phyloP scores from a whole-genome alignment of 208 protist species.

The Eutreptiella sp. region DNA sequence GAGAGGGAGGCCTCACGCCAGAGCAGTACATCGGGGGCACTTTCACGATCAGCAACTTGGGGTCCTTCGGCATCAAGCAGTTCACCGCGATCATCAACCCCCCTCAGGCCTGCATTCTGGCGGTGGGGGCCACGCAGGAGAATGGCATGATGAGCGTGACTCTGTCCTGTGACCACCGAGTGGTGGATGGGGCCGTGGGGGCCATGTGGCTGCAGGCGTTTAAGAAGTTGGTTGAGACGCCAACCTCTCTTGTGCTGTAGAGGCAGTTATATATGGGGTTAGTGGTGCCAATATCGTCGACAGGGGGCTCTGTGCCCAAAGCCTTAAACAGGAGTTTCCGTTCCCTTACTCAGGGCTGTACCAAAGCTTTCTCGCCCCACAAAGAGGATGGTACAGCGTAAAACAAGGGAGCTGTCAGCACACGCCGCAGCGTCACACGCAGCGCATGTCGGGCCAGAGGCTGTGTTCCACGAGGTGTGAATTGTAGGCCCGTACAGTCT shows the following conservation, averaged over 20 bases:
- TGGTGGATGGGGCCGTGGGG: slow-evolving; percentile 91
- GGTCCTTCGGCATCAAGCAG: slow-evolving; percentile 82
- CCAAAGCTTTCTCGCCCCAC: too few species aligned
- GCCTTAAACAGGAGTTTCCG: too few species aligned
- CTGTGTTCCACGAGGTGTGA: too few species aligned
- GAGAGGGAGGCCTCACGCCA: slow-evolving; percentile 65
- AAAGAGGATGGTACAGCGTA: too few species aligned
- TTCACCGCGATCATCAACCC: slow-evolving; percentile 97
- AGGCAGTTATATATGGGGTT: too few species aligned
- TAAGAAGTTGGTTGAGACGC: slow-evolving; percentile 88
- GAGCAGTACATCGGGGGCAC: slow-evolving; percentile 84
- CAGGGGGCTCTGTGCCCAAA: too few species aligned
- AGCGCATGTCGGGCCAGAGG: too few species aligned
- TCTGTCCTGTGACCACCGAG: slow-evolving; percentile 91
- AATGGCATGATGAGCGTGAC: slow-evolving; percentile 67
- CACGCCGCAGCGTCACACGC: too few species aligned
- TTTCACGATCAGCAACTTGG: slow-evolving; percentile 91
- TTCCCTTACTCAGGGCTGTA: too few species aligned
- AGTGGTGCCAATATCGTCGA: too few species aligned
- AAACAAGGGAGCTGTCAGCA: too few species aligned
- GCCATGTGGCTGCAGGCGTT: slow-evolving; percentile 92
- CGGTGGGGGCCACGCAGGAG: slow-evolving; percentile 78
- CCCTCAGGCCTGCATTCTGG: slow-evolving; percentile 91
- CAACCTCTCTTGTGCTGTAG: slow-evolving; percentile 86
- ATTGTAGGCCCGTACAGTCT: too few species aligned